Base-by-base conservation (phyloP, 345 rosid genomes). In the Camelina sativa region DNA sequence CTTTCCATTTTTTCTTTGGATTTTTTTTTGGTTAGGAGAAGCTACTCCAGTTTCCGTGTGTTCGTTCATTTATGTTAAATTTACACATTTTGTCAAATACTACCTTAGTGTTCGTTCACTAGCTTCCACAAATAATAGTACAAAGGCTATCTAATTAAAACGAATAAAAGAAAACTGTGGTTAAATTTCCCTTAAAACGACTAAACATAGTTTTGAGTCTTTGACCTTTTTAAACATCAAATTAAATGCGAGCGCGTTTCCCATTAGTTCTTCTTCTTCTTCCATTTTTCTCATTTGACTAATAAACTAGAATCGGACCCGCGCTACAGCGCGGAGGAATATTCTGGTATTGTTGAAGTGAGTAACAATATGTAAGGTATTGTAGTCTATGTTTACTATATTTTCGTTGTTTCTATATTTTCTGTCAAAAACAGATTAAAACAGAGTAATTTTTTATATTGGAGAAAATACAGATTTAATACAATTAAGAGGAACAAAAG, bases 191-290 rank as follows among this genome's bases (percentile, higher is more conserved):
- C 28, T 20, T 52, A 32, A 32, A 43, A 68, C 51, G 51, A 74
- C 43, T 46, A 56, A 47, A 20, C 17, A 37, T 25, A 16, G n/a
- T 58, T n/a, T n/a, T n/a, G n/a, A n/a, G n/a, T n/a, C n/a, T 65
- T 65, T 74, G 71, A 60, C 74, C 48, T 48, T 20, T 11, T 20
- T 5, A 19, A 58, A 35, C 38, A 61, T 11, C 17, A 22, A 57
- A 57, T 30, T 75, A 6, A 50, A 75, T 59, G 63, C 65, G 19
- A 70, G 0, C 54, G 66, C 60, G 80, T 70, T 47, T 61, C 35
- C 62, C 13, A 59, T 32, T 13, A 9, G 25, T 22, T 23, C 11
- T 34, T 34, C 37, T 64, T 19, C 41, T 30, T 63, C 71, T 60
- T 8, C 20, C 0, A 10, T 19, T 44, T 47, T 59, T 59, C 20